Conservation (phyloP, 139 green algal species). For the Chlamydomonas asymmetrica region DNA sequence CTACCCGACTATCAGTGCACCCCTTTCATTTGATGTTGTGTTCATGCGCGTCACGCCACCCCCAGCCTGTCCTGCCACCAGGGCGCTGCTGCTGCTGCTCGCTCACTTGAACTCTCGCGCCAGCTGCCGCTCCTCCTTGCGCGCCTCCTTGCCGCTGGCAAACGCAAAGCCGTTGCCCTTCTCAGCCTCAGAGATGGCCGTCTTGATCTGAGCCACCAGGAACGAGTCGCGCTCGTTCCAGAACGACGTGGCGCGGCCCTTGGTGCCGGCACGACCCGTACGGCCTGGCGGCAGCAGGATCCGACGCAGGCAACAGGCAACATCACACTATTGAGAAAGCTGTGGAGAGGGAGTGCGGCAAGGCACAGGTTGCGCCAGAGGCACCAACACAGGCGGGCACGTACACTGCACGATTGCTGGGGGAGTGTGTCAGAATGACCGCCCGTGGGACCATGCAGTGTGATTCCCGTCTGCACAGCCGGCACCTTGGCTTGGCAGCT, state of each 20-base stretch:
- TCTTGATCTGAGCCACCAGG: slow-evolving; percentile 70
- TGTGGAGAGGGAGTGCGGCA: too few species aligned
- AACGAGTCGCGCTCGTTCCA: slow-evolving; percentile 78
- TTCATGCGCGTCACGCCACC: too few species aligned
- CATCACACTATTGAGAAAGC: too few species aligned
- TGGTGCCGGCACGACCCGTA: slow-evolving; percentile 69
- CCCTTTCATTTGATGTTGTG: too few species aligned
- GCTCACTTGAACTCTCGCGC: slow-evolving; percentile 59
- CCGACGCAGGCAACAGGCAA: background rate
- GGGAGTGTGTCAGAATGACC: too few species aligned
- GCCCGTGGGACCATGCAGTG: too few species aligned
- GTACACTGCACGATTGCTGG: too few species aligned
- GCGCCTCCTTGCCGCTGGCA: slow-evolving; percentile 78
- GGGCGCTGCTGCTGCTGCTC: too few species aligned
- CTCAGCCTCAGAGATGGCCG: slow-evolving; percentile 73
- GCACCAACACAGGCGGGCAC: too few species aligned
- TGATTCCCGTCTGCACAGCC: background rate
- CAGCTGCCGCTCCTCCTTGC: slow-evolving; percentile 66
- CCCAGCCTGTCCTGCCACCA: too few species aligned
- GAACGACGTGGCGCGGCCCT: slow-evolving; percentile 77
- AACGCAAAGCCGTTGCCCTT: slow-evolving; percentile 82
- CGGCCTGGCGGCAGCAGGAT: slow-evolving; percentile 51
- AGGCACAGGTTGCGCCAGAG: too few species aligned
- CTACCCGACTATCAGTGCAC: too few species aligned
- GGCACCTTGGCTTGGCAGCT: background rate